Conservation (phyloP, 306 rosid species). For the Cicer arietinum region DNA sequence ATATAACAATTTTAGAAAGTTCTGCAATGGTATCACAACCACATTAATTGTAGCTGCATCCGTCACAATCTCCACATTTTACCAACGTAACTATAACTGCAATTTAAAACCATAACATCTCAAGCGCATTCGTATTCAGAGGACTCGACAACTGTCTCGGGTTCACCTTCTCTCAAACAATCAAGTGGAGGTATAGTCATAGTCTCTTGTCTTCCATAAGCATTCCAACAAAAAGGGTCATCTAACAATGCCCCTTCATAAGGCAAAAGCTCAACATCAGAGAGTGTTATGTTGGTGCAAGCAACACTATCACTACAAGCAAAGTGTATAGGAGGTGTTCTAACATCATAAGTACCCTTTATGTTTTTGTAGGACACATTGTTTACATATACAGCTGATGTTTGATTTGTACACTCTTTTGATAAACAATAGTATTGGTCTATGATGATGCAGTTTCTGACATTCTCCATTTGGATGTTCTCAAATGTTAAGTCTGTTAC, state of each 20-base stretch:
- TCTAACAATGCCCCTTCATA: conserved; percentile 78
- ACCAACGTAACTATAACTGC: no score
- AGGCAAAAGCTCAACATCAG: conserved; percentile 86
- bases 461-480: conserved; percentile 88
- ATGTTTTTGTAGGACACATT: conserved; percentile 70
- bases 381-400: conserved; percentile 76
- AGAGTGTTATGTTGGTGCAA: conserved; percentile 84
- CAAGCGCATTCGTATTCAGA: conserved; percentile 57
- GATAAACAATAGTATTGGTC: conserved; percentile 90
- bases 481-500: conserved; percentile 67
- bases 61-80: no score
- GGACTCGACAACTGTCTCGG: conserved; percentile 54
- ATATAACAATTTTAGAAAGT: no score
- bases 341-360: conserved; percentile 89
- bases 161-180: conserved; percentile 83
- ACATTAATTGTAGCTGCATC: no score
- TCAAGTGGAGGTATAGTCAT: conserved; percentile 82
- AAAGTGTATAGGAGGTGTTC: conserved; percentile 89
- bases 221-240: conserved; percentile 95
- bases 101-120: background rate
- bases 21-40: no score
- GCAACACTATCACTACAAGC: conserved; percentile 89
- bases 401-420: conserved; percentile 76
- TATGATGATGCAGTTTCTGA: conserved; percentile 74
- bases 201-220: conserved; percentile 81